Evolutionary conservation across 495 filamentous ascomycete genomes (phyloP).

Genomic region (Echria macrotheca): DNA sequence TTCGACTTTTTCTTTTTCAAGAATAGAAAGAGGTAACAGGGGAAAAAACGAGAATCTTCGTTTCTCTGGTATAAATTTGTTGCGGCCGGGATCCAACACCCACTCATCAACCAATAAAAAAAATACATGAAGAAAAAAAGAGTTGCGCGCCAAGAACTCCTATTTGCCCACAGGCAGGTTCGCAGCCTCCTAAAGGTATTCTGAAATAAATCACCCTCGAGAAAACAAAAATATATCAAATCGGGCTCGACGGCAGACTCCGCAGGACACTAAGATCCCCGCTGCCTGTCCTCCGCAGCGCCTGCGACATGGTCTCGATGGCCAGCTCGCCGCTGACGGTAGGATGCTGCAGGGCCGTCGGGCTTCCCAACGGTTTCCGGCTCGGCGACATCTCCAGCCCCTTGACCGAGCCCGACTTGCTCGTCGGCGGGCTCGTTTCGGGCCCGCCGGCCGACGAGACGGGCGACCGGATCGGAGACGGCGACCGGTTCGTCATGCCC

Average conservation of each 20-base stretch:
- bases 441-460: constrained; percentile 53
- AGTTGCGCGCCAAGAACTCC: no score
- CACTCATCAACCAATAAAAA: not conserved
- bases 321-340: constrained; percentile 61
- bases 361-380: constrained; percentile 47
- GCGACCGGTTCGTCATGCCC: constrained; percentile 55
- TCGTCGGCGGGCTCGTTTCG: constrained; percentile 61
- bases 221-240: constrained; percentile 14
- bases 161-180: no score
- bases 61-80: no score
- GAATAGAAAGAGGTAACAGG: no score
- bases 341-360: constrained; percentile 28
- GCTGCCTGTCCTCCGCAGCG: constrained; percentile 73
- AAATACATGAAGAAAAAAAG: no score
- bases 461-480: constrained; percentile 66
- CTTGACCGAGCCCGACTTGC: constrained; percentile 59
- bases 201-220: not conserved
- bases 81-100: no score
- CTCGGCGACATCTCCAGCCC: constrained; percentile 58
- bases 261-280: constrained; percentile 63
- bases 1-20: no score
- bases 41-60: no score
- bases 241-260: constrained; percentile 58
- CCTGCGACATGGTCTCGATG: constrained; percentile 88
- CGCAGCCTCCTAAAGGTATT: not conserved